A percentile compares a stretch with the other conserved stretches of the same genome.
Evolutionary conservation across 225 moss, liverwort and hornwort species (phyloP).

Genomic region (Neckera pumila): DNA sequence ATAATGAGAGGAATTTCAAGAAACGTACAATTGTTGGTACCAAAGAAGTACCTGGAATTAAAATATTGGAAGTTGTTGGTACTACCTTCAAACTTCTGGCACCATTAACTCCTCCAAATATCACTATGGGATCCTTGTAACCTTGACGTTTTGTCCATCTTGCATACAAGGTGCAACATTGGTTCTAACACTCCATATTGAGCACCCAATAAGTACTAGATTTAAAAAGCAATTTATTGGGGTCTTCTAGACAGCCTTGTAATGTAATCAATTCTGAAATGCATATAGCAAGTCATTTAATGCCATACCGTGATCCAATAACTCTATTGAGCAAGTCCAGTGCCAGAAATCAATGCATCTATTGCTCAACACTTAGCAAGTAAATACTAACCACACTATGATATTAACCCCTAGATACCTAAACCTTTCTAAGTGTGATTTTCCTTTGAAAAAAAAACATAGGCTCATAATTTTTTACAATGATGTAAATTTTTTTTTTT

Average conservation of each 20-base stretch:
- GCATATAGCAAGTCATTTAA: background rate
- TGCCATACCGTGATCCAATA: background rate
- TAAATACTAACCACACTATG: background rate
- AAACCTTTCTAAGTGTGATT: too few species aligned
- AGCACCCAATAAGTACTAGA: background rate
- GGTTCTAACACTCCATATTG: too few species aligned
- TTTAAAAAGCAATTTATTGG: background rate
- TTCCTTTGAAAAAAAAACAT: too few species aligned
- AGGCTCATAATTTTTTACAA: too few species aligned
- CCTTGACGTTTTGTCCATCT: background rate
- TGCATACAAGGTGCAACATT: background rate
- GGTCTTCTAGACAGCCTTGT: rapidly evolving
- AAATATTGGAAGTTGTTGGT: background rate
- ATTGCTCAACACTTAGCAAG: rapidly evolving
- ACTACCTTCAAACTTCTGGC: background rate
- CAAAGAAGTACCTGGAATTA: background rate
- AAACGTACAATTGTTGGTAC: background rate
- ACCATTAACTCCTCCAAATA: background rate
- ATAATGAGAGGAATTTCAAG: background rate
- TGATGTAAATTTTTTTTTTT: too few species aligned
- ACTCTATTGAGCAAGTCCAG: background rate
- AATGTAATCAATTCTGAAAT: background rate
- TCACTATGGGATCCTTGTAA: background rate
- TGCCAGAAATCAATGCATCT: background rate
- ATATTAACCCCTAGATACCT: too few species aligned